A percentile compares a stretch with the other conserved stretches of the same genome.
These are phyloP conservation scores for Alternaria rosae DNA, from an alignment of 2,329 filamentous ascomycete genomes.

Conservation along the genomic window DNA sequence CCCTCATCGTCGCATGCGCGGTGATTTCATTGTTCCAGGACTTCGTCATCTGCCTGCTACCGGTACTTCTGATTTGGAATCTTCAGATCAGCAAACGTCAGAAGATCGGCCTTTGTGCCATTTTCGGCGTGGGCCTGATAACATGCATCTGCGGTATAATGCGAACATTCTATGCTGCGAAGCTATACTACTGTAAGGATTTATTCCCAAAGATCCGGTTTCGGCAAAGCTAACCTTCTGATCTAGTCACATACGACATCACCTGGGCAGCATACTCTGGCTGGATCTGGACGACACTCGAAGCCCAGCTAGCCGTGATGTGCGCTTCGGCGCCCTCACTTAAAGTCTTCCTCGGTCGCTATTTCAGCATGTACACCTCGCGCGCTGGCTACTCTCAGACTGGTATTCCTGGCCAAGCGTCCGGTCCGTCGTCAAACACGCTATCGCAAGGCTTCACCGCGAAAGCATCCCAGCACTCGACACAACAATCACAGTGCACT, in stretches of 20 bases:
- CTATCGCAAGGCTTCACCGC: not conserved
- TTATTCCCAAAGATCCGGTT: not conserved
- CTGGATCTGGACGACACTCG: conserved; percentile 53
- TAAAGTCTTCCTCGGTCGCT: conserved; percentile 54
- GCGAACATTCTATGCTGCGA: conserved; percentile 49
- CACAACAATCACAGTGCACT: not conserved
- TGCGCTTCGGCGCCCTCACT: conserved; percentile 55
- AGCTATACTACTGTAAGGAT: conserved; percentile 37
- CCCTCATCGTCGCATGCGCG: conserved; percentile 50
- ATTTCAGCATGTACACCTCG: conserved; percentile 37
- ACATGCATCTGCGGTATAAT: conserved; percentile 47
- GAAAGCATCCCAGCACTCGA: not conserved
- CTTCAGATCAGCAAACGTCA: conserved; percentile 53
- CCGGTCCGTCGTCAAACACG: not conserved
- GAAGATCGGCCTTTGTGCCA: conserved; percentile 54
- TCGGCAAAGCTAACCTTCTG: not conserved
- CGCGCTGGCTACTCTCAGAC: conserved; percentile 17
- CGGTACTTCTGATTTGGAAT: conserved; percentile 55
- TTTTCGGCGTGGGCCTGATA: conserved; percentile 55
- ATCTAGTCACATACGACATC: conserved; percentile 47
- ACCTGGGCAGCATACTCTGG: conserved; percentile 51
- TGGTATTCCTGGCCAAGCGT: conserved; percentile 7
- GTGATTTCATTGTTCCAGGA: conserved; percentile 52
- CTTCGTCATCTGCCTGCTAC: conserved; percentile 51
- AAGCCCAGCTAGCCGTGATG: conserved; percentile 53